A percentile compares a stretch with the other conserved stretches of the same genome.
These are phyloP conservation scores for Circinella minor DNA, from an alignment of 371 early-diverging fungal species.

Conservation along the genomic window DNA sequence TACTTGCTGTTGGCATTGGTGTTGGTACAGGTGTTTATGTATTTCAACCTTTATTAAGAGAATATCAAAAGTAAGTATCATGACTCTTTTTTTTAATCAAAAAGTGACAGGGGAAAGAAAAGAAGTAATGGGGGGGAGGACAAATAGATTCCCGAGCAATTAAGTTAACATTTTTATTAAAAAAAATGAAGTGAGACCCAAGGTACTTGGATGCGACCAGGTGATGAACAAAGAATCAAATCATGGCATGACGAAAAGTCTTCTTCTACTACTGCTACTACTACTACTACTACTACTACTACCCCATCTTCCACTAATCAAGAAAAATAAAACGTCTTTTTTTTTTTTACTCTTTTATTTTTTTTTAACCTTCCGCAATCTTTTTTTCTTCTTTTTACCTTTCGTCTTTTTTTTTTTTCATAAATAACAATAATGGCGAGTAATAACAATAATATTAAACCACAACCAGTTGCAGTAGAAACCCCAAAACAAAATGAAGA, in stretches of 20 bases:
- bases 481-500: slow-evolving; percentile 51
- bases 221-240: slow-evolving; percentile 35
- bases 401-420: slow-evolving; percentile 4
- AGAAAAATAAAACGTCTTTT: background rate
- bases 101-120: no score
- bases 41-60: slow-evolving; percentile 47
- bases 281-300: no score
- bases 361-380: background rate
- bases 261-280: no score
- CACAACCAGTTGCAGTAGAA: slow-evolving; percentile 61
- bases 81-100: background rate
- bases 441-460: slow-evolving; percentile 23
- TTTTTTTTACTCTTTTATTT: background rate
- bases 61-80: slow-evolving; percentile 45
- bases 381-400: background rate
- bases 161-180: background rate
- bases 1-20: slow-evolving; percentile 46
- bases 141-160: no score
- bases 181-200: slow-evolving; percentile 40
- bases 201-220: slow-evolving; percentile 51
- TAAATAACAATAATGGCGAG: slow-evolving; percentile 11
- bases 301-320: no score
- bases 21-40: slow-evolving; percentile 51
- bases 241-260: background rate
- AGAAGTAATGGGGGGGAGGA: no score